These are phyloP conservation scores for Rhodotorula sp. DNA, from an alignment of 1,284 basidiomycete genomes.

Conservation along the genomic window DNA sequence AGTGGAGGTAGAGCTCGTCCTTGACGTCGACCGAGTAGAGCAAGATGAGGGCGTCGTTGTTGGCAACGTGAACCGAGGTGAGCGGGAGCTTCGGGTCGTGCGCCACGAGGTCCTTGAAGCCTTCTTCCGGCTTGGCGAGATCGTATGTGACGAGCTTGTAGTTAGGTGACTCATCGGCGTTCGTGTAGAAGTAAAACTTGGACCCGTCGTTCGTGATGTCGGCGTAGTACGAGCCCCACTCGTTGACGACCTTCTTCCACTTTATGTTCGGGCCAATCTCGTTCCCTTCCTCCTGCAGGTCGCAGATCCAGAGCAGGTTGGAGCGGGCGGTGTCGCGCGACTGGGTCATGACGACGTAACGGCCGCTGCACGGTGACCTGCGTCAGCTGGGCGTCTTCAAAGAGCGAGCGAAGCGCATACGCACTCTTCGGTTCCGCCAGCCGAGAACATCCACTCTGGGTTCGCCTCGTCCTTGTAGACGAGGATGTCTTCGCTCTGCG, in stretches of 20 bases:
- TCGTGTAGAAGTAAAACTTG: conserved; percentile 65
- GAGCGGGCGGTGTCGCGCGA: conserved; percentile 58
- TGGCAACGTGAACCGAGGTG: conserved; percentile 58
- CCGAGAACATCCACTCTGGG: conserved; percentile 63
- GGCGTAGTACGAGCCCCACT: conserved; percentile 35
- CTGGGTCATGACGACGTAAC: conserved; percentile 62
- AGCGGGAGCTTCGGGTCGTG: conserved; percentile 67
- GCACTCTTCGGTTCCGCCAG: conserved; percentile 39
- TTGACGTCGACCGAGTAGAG: conserved; percentile 77
- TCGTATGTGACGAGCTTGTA: conserved; percentile 69
- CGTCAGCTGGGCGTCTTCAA: too few relatives aligned
- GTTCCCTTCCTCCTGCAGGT: conserved; percentile 62
- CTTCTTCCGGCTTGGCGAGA: conserved; percentile 56
- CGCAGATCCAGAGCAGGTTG: conserved; percentile 71
- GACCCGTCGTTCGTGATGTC: conserved; percentile 69
- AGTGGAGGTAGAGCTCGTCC: conserved; percentile 75
- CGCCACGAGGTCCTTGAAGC: conserved; percentile 65
- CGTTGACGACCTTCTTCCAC: conserved; percentile 38
- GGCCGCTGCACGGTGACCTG: conserved; percentile 28
- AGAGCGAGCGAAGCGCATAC: not conserved
- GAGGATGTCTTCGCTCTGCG: conserved; percentile 68
- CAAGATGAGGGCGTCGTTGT: conserved; percentile 62
- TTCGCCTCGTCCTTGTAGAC: conserved; percentile 64
- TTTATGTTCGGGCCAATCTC: conserved; percentile 53
- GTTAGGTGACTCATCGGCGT: conserved; percentile 52